Evolutionary conservation across 352 stramenopile species (phyloP), one percentile per base, ranked within the genome.

Genomic region (Aphanomyces stellatus): DNA sequence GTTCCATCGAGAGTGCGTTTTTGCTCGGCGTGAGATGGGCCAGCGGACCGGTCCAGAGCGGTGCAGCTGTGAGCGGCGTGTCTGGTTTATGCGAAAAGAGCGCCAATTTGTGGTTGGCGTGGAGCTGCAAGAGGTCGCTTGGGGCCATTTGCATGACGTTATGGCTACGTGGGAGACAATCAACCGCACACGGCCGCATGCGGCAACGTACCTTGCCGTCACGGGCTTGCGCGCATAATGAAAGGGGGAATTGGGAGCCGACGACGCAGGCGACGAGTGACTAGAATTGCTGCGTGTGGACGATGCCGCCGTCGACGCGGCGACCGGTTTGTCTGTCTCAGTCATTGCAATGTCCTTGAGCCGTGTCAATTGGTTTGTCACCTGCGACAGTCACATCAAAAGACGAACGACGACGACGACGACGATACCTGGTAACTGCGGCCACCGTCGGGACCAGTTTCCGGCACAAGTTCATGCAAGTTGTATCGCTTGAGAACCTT

Each of bases 401-500:
- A 1, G 5, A 28, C 13, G n/a, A 53, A 40, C 30, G 24, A 60
- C 13, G n/a, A 19, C n/a, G n/a, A n/a, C n/a, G n/a, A n/a, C n/a
- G n/a, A n/a, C n/a, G n/a, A n/a, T 65, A 82, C 76, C 72, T 90
- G 87, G 60, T 93, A 95, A 60, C 85, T 94, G 27, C 87, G 74
- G 1, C 87, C 87, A 0, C 76, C 85, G 53, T 95, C 87, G 33
- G 91, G 80, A 2, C 91, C 79, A n/a, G n/a, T n/a, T 27, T 95
- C 87, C 1, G 87, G 82, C 1, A 95, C 82, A 70, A 95, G 87
- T 43, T 93, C 85, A 27, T 95, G 87, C 49, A 95, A 66, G 53
- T 93, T 95, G 72, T 94, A 95, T 60, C 90, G 93, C 49, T 82
- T 78, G 30, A 95, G 72, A 6, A 82, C 79, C 65, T 94, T 93